Evolutionary conservation across 768 basidiomycete species (phyloP).

Genomic region (Cubamyces sp.): DNA sequence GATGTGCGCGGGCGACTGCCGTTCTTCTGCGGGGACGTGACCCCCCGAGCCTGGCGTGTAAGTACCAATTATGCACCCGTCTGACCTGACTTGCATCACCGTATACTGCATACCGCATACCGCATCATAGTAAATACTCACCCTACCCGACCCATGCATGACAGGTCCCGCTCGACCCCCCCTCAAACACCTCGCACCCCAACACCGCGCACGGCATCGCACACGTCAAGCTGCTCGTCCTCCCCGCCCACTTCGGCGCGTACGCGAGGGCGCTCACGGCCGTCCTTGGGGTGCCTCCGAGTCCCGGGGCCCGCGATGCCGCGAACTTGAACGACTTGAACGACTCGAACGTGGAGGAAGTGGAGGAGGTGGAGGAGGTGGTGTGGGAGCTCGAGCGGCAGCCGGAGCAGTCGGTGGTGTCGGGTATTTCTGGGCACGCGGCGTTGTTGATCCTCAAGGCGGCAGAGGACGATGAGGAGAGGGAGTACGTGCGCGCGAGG

Average conservation of each 20-base stretch:
- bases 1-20: constrained; percentile 45
- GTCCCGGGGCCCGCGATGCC: no score
- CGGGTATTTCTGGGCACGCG: not conserved
- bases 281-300: constrained; percentile 50
- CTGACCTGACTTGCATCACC: not conserved
- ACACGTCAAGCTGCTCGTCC: constrained; percentile 49
- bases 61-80: constrained; percentile 26
- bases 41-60: constrained; percentile 62
- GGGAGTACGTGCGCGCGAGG: constrained; percentile 33
- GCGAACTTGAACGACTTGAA: no score
- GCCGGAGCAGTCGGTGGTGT: not conserved
- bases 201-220: constrained; percentile 55
- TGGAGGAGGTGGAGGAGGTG: no score
- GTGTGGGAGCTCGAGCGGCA: constrained; percentile 50
- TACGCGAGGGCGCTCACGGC: constrained; percentile 47
- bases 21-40: constrained; percentile 78
- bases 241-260: constrained; percentile 33
- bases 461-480: constrained; percentile 43
- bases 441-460: constrained; percentile 42
- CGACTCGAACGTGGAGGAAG: no score
- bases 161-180: constrained; percentile 55
- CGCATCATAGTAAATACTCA: not conserved
- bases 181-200: constrained; percentile 52
- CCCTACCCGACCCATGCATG: not conserved
- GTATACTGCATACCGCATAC: no score